phyloP scores from a whole-genome alignment of 352 stramenopile species.

The Pythium aphanidermatum region DNA sequence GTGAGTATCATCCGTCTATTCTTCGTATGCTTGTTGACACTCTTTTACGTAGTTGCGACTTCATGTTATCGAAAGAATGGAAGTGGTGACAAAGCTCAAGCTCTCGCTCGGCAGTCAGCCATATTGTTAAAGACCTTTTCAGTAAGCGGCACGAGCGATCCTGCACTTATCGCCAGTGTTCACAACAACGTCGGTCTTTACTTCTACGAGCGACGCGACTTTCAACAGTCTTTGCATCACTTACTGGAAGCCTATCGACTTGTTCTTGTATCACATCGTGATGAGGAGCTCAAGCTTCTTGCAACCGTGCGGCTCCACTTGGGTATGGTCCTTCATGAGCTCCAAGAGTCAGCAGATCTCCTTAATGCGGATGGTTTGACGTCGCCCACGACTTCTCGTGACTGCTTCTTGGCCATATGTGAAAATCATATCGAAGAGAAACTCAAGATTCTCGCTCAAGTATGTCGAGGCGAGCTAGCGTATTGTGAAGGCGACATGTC shows the following conservation, averaged over 20 bases:
- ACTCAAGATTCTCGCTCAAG: constrained; percentile 22
- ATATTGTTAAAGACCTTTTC: neutral
- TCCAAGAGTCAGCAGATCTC: constrained; percentile 13
- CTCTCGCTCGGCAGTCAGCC: neutral
- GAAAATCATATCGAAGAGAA: neutral
- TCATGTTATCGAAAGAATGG: too few relatives aligned
- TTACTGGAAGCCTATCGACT: constrained; percentile 36
- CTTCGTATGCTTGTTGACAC: too few relatives aligned
- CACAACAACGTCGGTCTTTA: constrained; percentile 38
- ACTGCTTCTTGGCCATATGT: constrained; percentile 26
- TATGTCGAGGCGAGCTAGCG: constrained; percentile 28
- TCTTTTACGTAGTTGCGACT: too few relatives aligned
- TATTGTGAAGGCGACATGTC: constrained; percentile 39
- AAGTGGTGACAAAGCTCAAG: neutral
- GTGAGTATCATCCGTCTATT: too few relatives aligned
- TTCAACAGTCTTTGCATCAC: constrained; percentile 21
- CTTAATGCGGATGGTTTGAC: constrained; percentile 2
- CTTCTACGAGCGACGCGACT: constrained; percentile 24
- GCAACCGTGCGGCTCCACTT: constrained; percentile 39
- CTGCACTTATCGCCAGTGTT: constrained; percentile 22
- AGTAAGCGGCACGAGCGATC: neutral
- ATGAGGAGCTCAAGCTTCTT: constrained; percentile 28
- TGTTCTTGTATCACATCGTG: constrained; percentile 6
- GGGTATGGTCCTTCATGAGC: constrained; percentile 24
- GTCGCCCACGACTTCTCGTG: constrained; percentile 8